phyloP scores from a whole-genome alignment of 257 asterid genomes.

The Coffea eugenioides region DNA sequence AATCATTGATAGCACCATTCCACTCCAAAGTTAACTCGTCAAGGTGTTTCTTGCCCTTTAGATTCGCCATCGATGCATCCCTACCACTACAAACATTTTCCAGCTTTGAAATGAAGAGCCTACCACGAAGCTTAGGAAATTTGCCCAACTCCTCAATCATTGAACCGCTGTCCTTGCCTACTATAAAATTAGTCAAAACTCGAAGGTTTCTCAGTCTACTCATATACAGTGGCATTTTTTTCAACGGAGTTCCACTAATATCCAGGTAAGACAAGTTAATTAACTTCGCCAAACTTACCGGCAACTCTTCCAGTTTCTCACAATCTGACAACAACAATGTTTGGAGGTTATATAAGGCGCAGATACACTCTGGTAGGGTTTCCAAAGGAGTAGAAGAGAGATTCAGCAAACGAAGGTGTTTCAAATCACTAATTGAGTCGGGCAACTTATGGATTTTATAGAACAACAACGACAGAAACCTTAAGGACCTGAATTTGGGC shows the following conservation, averaged over 20 bases:
- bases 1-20: not conserved
- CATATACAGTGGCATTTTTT: not conserved
- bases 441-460: not conserved
- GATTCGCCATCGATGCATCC: slow-evolving; percentile 1
- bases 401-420: not conserved
- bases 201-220: slow-evolving; percentile 3
- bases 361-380: no score
- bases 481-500: not conserved
- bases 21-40: slow-evolving; percentile 3
- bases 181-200: not conserved
- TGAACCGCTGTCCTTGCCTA: slow-evolving; percentile 1
- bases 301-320: not conserved
- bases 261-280: slow-evolving; percentile 21
- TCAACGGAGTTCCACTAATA: not conserved
- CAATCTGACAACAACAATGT: not conserved
- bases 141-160: slow-evolving; percentile 13
- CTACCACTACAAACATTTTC: slow-evolving; percentile 7
- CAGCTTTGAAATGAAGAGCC: not conserved
- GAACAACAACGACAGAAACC: not conserved
- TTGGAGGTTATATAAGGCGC: slow-evolving; percentile 11
- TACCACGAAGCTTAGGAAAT: slow-evolving; percentile 5
- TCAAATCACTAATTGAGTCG: not conserved
- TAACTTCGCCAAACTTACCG: not conserved
- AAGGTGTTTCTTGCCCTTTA: slow-evolving; percentile 12
- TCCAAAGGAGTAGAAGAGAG: no score